phyloP scores from a whole-genome alignment of 2,329 filamentous ascomycete species.

The Keithomyces neogunnii region DNA sequence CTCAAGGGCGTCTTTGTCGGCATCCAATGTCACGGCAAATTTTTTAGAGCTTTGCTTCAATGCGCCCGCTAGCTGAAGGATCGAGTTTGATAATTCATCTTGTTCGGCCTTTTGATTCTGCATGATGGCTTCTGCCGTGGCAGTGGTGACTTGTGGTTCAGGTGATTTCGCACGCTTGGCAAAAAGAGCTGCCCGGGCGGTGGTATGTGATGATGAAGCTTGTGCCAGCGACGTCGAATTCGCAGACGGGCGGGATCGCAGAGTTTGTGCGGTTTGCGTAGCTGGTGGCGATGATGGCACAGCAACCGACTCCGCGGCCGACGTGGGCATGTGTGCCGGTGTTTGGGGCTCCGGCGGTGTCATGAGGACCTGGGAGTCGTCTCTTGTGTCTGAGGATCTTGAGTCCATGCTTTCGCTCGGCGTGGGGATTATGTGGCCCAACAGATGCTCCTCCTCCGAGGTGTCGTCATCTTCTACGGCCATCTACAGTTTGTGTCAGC shows the following conservation, averaged over 20 bases:
- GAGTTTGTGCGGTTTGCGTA: slow-evolving; percentile 24
- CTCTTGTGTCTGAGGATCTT: slow-evolving; percentile 18
- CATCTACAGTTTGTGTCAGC: slow-evolving; percentile 18
- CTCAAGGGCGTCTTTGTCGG: slow-evolving; percentile 61
- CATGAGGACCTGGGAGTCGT: slow-evolving; percentile 12
- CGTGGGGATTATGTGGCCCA: slow-evolving; percentile 45
- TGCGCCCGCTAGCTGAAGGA: slow-evolving; percentile 70
- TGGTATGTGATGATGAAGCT: slow-evolving; percentile 20
- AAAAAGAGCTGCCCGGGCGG: slow-evolving; percentile 36
- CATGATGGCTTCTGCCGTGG: slow-evolving; percentile 62
- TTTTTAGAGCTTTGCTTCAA: slow-evolving; percentile 67
- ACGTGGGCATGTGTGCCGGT: neutral
- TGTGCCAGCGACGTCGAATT: slow-evolving; percentile 7
- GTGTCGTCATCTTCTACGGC: slow-evolving; percentile 31
- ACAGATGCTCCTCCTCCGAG: slow-evolving; percentile 48
- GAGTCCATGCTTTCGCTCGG: slow-evolving; percentile 45
- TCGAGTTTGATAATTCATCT: slow-evolving; percentile 69
- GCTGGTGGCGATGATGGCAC: slow-evolving; percentile 1
- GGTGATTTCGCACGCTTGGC: slow-evolving; percentile 28
- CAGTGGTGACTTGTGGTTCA: slow-evolving; percentile 31
- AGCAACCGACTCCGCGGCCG: too few species aligned
- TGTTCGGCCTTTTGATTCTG: slow-evolving; percentile 74
- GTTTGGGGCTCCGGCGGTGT: slow-evolving; percentile 9
- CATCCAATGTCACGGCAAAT: slow-evolving; percentile 64
- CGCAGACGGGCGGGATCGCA: slow-evolving; percentile 24